Percentiles rank a stretch among this genome's conserved stretches.
Conservation (phyloP, 139 green algal genomes). For the Chlamydomonas asymmetrica region DNA sequence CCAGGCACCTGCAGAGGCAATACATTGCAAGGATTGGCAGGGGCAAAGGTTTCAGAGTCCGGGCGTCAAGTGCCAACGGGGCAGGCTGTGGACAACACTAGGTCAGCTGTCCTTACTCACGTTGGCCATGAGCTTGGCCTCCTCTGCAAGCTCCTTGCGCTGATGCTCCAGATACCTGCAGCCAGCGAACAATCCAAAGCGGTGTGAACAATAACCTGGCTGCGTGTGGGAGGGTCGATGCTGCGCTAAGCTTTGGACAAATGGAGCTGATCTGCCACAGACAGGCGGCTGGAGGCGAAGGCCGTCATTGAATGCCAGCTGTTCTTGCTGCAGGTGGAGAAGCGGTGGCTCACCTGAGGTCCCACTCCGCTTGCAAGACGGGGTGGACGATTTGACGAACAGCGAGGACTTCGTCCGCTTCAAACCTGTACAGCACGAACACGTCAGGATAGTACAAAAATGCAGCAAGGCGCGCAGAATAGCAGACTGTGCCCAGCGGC, state of each 20-base stretch:
- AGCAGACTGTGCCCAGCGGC: background rate
- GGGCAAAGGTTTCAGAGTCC: too few relatives aligned
- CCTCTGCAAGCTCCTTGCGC: constrained; percentile 42
- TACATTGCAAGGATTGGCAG: background rate
- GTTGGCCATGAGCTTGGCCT: constrained; percentile 76
- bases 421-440: constrained; percentile 23
- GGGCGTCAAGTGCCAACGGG: too few relatives aligned
- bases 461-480: background rate
- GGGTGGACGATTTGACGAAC: constrained; percentile 48
- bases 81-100: background rate
- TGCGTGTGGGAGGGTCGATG: too few relatives aligned
- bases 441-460: background rate
- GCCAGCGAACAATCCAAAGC: background rate
- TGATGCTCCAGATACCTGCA: constrained; percentile 60
- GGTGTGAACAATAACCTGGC: too few relatives aligned
- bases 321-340: background rate
- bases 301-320: background rate
- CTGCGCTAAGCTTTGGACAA: too few relatives aligned
- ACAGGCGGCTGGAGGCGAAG: background rate
- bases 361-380: constrained; percentile 58
- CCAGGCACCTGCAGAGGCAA: constrained; percentile 53
- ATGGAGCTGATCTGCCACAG: too few relatives aligned
- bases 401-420: constrained; percentile 41
- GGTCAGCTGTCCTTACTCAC: constrained; percentile 35
- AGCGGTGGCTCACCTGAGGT: constrained; percentile 41